Evolutionary conservation across 1,139 yeast species (phyloP), one percentile per base, ranked within the genome.

Genomic region (Magnusiomyces sp.): DNA sequence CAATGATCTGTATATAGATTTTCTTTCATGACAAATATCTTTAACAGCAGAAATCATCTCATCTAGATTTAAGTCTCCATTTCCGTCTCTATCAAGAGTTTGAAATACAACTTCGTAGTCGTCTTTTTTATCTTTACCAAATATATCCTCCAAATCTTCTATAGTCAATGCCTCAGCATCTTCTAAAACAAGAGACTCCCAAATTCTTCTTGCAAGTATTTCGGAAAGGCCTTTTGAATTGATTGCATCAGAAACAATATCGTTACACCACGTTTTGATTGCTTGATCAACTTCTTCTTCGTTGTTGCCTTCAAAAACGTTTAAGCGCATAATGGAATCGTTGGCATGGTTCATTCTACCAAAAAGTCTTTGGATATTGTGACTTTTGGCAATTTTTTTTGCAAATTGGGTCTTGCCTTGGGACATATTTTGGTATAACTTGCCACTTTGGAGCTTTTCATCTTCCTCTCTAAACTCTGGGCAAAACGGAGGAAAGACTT

Each of bases 141-240:
- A 55, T 5, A 68, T 66, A 16, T 66, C 69, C n/a, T 62, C 51
- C 45, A 71, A 56, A 53, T 70, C 74, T 7, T 66, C 66, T 37
- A 64, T 58, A 2, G 63, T 57, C 43, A 71, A 56, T 17, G 58
- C 58, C 7, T 65, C 70, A 2, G 69, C 60, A 48, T 65, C 71
- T 50, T 70, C 74, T 48, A 68, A 59, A 10, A 70, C 73, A 43
- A 71, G 57, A 7, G 72, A 65, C 56, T 67, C 64, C 74, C 74
- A 71, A 49, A 71, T 68, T 40, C 74, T 64, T 42, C 59, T 55
- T 3, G 71, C 73, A 47, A 71, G 58, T 10, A 63, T 60, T 43
- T 63, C 67, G 1, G 70, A 57, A 4, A 64, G 53, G 5, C 48
- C 51, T 45, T 59, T 58, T 47, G 63, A 61, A 27, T 59, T 59